Conservation (phyloP, 2,329 filamentous ascomycete species). For the Colletotrichum theobromicola region DNA sequence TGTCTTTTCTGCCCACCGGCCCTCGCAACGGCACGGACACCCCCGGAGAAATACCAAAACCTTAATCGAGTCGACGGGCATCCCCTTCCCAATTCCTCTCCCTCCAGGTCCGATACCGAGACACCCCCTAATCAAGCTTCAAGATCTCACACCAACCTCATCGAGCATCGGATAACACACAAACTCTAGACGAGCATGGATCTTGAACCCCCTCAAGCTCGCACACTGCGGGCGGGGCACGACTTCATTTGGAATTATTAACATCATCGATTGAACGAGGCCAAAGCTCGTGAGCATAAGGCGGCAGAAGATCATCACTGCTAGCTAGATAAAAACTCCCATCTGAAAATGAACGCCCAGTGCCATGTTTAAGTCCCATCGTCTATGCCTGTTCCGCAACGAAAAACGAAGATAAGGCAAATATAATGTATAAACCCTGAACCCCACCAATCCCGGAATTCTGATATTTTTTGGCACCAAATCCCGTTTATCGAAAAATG, state of each 20-base stretch:
- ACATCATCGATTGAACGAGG: background rate
- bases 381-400: background rate
- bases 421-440: background rate
- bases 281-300: conserved; percentile 1
- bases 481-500: background rate
- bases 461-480: background rate
- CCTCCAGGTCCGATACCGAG: background rate
- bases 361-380: background rate
- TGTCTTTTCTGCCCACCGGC: background rate
- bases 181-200: background rate
- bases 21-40: background rate
- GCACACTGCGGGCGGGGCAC: background rate
- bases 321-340: background rate
- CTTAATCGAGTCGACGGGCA: background rate
- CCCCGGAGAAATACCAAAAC: background rate
- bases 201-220: background rate
- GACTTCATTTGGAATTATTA: background rate
- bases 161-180: background rate
- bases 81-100: background rate
- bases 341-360: background rate
- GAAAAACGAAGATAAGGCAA: background rate
- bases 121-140: background rate
- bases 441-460: background rate
- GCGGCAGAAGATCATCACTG: conserved; percentile 5
- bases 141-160: background rate